Conservation (phyloP, 2,329 filamentous ascomycete genomes). For the Nemania sp. region DNA sequence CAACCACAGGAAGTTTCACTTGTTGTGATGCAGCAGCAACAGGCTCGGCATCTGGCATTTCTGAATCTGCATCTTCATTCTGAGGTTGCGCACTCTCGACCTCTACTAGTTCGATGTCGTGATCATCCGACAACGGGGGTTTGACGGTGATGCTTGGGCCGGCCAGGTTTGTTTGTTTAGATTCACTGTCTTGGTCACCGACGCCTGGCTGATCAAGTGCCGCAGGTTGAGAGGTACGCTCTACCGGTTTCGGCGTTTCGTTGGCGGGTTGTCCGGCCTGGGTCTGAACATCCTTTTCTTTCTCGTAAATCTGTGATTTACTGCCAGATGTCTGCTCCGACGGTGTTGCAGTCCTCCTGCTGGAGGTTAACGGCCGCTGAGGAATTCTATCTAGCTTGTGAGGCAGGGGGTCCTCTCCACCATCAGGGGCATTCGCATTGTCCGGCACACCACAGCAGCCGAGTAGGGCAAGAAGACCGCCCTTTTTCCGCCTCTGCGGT, state of each 20-base stretch:
- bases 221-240: slow-evolving; percentile 52
- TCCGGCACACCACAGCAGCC: slow-evolving; percentile 70
- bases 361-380: slow-evolving; percentile 58
- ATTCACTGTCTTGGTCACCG: slow-evolving; percentile 50
- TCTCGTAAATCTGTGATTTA: slow-evolving; percentile 54
- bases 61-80: slow-evolving; percentile 64
- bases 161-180: slow-evolving; percentile 55
- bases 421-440: slow-evolving; percentile 58
- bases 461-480: slow-evolving; percentile 63
- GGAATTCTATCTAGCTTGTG: slow-evolving; percentile 64
- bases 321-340: slow-evolving; percentile 53
- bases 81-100: slow-evolving; percentile 44
- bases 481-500: slow-evolving; percentile 56
- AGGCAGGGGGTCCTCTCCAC: slow-evolving; percentile 56
- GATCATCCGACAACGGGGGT: slow-evolving; percentile 42
- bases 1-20: slow-evolving; percentile 45
- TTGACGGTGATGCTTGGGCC: slow-evolving; percentile 50
- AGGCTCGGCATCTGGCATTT: slow-evolving; percentile 67
- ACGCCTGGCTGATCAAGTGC: slow-evolving; percentile 52
- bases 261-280: slow-evolving; percentile 39
- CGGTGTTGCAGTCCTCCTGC: slow-evolving; percentile 57
- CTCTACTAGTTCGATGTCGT: slow-evolving; percentile 44
- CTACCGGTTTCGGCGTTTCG: slow-evolving; percentile 46
- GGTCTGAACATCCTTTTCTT: slow-evolving; percentile 46
- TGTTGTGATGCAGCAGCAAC: slow-evolving; percentile 51